Percentiles rank a stretch among this genome's conserved stretches.
These are phyloP conservation scores for Hanseniaspora taiwanica DNA, from an alignment of 805 yeast genomes.

Conservation along the genomic window DNA sequence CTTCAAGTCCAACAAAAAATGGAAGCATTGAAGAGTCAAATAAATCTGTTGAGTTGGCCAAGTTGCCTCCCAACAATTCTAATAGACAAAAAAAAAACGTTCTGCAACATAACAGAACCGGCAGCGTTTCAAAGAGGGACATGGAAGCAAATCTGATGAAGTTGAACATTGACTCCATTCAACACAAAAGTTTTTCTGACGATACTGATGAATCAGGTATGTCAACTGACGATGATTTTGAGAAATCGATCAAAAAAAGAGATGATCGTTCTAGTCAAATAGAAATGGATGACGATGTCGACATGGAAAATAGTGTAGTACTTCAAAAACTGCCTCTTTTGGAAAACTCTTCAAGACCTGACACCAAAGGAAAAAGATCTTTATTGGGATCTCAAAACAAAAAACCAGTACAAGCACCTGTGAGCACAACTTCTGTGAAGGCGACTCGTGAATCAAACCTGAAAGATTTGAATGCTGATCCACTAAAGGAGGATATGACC, in stretches of 20 bases:
- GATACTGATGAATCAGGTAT: not conserved
- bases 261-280: not conserved
- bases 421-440: too few species aligned
- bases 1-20: not conserved
- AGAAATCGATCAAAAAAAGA: not conserved
- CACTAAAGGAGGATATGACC: not conserved
- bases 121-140: too few species aligned
- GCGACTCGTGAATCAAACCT: conserved; percentile 8
- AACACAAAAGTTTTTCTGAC: not conserved
- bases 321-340: conserved; percentile 17
- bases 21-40: not conserved
- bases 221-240: not conserved
- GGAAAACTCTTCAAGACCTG: not conserved
- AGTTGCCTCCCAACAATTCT: not conserved
- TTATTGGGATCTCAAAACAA: conserved; percentile 4
- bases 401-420: conserved; percentile 1
- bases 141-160: not conserved
- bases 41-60: not conserved
- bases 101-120: too few species aligned
- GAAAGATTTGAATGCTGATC: not conserved
- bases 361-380: conserved; percentile 5
- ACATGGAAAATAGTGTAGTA: conserved; percentile 3
- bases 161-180: not conserved
- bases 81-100: not conserved
- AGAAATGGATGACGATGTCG: not conserved